Base-by-base conservation (phyloP, 78 protist species). In the Protostelium mycophagum region DNA sequence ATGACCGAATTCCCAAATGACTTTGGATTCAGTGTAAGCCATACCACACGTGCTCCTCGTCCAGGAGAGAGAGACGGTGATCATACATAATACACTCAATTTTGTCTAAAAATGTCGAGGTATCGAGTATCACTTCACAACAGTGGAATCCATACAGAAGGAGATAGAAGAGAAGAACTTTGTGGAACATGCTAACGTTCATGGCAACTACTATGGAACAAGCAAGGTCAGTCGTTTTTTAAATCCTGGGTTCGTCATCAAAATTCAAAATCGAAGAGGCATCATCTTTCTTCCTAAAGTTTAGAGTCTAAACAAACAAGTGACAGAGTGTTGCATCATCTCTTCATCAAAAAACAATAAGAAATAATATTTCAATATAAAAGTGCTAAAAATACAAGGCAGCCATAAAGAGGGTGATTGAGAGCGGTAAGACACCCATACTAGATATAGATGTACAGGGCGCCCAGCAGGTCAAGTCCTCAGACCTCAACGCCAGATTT, bases 391-490 rank as follows among this genome's bases (percentile, higher is more conserved):
- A 25, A 25, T 16, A 51, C 5, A 90, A 91, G 91, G 89, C 89
- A 5, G 94, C 96, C 28, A 39, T 94, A 10, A 37, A 91, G 87
- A 38, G 83, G 0, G 93, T 91, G 0, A n/a, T 88, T 5, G 92
- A 37, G 37, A 28, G 85, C 29, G 96, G 97, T 1, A 83, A 89
- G 91, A 90, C 94, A 36, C 94, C 97, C 90, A 38, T 97, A 10
- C 87, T 97, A 51, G 98, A 97, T 87, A 95, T 97, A 36, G 98
- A 97, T 88, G 94, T 95, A 36, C 98, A 97, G 88, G 98, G 98
- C 38, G 97, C 96, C n/a, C 91, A 91, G 86, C 84, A 83, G 28
- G 93, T 96, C 31, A 91, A 93, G 90, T 87, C 90, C 37, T 88
- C 96, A 28, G n/a, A 34, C 34, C 88, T 86, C 1, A 88, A 91